Evolutionary conservation across 2,329 filamentous ascomycete species (phyloP).

Genomic region (Aspergillus tanneri): DNA sequence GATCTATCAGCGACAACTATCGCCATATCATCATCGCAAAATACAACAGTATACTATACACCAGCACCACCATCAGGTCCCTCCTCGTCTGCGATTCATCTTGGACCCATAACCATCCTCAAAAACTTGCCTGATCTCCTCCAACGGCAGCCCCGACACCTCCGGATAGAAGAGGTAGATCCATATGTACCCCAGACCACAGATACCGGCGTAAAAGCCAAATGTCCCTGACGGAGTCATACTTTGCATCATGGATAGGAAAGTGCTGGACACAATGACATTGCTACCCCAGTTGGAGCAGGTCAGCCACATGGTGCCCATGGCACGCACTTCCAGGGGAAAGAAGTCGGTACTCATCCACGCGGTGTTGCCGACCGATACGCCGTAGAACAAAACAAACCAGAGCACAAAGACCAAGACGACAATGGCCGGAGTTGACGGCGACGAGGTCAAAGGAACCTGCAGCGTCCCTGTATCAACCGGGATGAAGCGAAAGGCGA

Average conservation of each 20-base stretch:
- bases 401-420: constrained; percentile 49
- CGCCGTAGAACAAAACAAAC: constrained; percentile 48
- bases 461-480: constrained; percentile 45
- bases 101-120: constrained; percentile 47
- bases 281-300: constrained; percentile 50
- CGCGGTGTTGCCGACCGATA: constrained; percentile 50
- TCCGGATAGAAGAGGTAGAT: constrained; percentile 30
- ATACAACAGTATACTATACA: too few species aligned
- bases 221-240: constrained; percentile 53
- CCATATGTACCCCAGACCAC: constrained; percentile 47
- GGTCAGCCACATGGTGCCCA: constrained; percentile 53
- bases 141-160: constrained; percentile 23
- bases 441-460: constrained; percentile 6
- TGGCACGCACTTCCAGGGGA: constrained; percentile 50
- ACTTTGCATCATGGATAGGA: constrained; percentile 52
- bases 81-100: neutral
- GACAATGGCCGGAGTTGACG: constrained; percentile 39
- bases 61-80: too few species aligned
- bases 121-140: constrained; percentile 49
- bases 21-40: too few species aligned
- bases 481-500: constrained; percentile 51
- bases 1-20: too few species aligned
- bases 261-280: constrained; percentile 53
- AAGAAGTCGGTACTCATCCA: constrained; percentile 54
- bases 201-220: constrained; percentile 54